Evolutionary conservation across 2,329 filamentous ascomycete genomes (phyloP).

Genomic region (Aspergillus neoniger): DNA sequence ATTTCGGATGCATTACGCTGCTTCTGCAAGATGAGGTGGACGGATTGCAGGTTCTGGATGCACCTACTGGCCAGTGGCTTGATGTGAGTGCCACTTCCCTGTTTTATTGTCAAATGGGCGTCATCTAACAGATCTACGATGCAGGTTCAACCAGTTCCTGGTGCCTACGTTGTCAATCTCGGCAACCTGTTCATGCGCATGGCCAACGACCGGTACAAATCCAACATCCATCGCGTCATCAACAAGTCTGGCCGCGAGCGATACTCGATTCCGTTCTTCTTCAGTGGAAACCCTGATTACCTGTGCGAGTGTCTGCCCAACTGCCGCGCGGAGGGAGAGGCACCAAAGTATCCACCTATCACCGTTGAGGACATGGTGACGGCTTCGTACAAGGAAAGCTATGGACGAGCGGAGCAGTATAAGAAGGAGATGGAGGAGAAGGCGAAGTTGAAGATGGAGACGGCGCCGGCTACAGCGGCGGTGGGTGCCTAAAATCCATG

Average conservation of each 20-base stretch:
- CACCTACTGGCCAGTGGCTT: conserved; percentile 32
- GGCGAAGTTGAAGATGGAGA: conserved; percentile 7
- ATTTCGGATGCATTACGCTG: conserved; percentile 47
- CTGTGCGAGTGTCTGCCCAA: conserved; percentile 47
- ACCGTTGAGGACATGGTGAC: conserved; percentile 46
- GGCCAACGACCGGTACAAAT: conserved; percentile 47
- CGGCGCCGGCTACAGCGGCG: conserved; percentile 10
- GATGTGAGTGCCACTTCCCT: conserved; percentile 24
- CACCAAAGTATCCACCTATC: conserved; percentile 45
- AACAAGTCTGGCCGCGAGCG: conserved; percentile 43
- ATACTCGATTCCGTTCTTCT: conserved; percentile 48
- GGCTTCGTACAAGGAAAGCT: conserved; percentile 46
- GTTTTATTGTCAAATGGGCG: not conserved
- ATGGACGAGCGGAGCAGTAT: conserved; percentile 45
- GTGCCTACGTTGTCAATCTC: conserved; percentile 36
- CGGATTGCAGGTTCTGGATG: conserved; percentile 40
- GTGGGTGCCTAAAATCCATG: conserved; percentile 18
- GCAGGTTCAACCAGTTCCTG: conserved; percentile 29
- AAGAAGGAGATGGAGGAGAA: conserved; percentile 39
- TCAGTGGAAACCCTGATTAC: conserved; percentile 48
- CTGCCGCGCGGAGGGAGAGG: conserved; percentile 39
- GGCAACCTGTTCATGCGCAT: conserved; percentile 47
- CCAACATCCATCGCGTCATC: conserved; percentile 46
- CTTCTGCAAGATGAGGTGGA: conserved; percentile 46
- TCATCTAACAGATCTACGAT: not conserved